These are phyloP conservation scores for Penstemon davidsonii DNA, from an alignment of 257 asterid genomes.

Conservation along the genomic window DNA sequence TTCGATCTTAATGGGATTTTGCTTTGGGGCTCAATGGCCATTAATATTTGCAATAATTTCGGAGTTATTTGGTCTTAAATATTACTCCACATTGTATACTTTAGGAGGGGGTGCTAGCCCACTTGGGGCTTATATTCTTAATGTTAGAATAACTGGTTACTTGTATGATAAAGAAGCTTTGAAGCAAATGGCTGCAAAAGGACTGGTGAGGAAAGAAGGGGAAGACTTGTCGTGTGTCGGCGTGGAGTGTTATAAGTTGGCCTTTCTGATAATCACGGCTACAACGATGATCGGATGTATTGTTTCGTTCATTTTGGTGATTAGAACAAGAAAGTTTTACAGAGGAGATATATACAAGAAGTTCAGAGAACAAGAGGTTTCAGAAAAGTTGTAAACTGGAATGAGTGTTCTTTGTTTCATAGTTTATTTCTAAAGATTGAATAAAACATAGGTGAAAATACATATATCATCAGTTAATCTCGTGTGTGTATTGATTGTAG, in stretches of 20 bases:
- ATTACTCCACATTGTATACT: constrained; percentile 51
- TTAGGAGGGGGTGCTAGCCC: constrained; percentile 65
- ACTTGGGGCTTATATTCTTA: constrained; percentile 50
- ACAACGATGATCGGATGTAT: constrained; percentile 44
- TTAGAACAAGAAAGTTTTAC: constrained; percentile 48
- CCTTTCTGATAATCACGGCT: constrained; percentile 48
- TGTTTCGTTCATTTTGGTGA: constrained; percentile 37
- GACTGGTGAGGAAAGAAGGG: constrained; percentile 36
- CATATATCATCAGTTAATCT: too few relatives aligned
- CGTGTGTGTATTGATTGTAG: too few relatives aligned
- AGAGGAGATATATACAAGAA: constrained; percentile 40
- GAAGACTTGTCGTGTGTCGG: constrained; percentile 47
- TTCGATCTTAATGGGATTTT: constrained; percentile 48
- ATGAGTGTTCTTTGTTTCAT: background rate
- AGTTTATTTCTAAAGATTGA: background rate
- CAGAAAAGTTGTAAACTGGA: background rate
- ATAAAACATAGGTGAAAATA: too few relatives aligned
- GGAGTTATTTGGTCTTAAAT: constrained; percentile 48
- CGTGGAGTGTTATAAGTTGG: constrained; percentile 45
- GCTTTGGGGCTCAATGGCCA: constrained; percentile 67
- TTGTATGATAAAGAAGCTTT: constrained; percentile 50
- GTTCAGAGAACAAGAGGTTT: constrained; percentile 22
- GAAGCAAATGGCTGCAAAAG: constrained; percentile 47
- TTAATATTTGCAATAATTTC: constrained; percentile 49
- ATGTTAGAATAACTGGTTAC: constrained; percentile 50